These are phyloP conservation scores for Actinomortierella ambigua DNA, from an alignment of 371 early-diverging fungal genomes.

Conservation along the genomic window DNA sequence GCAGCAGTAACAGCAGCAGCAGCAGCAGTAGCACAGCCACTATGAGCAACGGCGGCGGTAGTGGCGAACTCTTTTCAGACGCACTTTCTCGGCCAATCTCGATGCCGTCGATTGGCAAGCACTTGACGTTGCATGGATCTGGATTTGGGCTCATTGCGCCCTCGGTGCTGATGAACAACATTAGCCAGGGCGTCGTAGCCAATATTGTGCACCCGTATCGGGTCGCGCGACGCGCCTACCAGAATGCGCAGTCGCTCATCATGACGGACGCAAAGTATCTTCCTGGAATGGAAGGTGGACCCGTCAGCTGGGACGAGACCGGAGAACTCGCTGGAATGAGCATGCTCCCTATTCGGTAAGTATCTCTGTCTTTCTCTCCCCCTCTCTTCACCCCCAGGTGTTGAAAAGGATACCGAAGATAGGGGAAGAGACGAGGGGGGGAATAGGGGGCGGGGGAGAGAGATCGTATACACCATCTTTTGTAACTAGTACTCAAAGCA, in stretches of 20 bases:
- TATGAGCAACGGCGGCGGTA: background rate
- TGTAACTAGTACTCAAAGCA: too few relatives aligned
- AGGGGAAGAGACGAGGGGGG: too few relatives aligned
- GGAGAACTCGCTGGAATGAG: slow-evolving; percentile 38
- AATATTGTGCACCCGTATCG: slow-evolving; percentile 40
- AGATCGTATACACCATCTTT: too few relatives aligned
- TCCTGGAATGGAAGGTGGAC: slow-evolving; percentile 49
- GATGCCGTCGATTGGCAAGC: slow-evolving; percentile 34
- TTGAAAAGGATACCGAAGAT: too few relatives aligned
- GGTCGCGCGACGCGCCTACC: slow-evolving; percentile 29
- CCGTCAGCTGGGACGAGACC: slow-evolving; percentile 43
- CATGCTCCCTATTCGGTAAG: slow-evolving; percentile 46
- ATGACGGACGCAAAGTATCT: slow-evolving; percentile 44
- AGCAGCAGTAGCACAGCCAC: background rate
- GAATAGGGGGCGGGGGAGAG: too few relatives aligned
- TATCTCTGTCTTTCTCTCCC: background rate
- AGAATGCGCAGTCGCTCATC: slow-evolving; percentile 31
- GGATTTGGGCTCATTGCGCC: slow-evolving; percentile 47
- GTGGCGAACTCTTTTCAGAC: too few relatives aligned
- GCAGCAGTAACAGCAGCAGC: background rate
- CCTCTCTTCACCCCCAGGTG: background rate
- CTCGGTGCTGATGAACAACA: slow-evolving; percentile 42
- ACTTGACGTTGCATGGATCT: slow-evolving; percentile 38
- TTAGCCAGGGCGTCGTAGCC: slow-evolving; percentile 45
- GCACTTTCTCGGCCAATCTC: slow-evolving; percentile 9